Evolutionary conservation across 345 rosid species (phyloP), one percentile per base, ranked within the genome.

Genomic region (Pistacia atlantica): DNA sequence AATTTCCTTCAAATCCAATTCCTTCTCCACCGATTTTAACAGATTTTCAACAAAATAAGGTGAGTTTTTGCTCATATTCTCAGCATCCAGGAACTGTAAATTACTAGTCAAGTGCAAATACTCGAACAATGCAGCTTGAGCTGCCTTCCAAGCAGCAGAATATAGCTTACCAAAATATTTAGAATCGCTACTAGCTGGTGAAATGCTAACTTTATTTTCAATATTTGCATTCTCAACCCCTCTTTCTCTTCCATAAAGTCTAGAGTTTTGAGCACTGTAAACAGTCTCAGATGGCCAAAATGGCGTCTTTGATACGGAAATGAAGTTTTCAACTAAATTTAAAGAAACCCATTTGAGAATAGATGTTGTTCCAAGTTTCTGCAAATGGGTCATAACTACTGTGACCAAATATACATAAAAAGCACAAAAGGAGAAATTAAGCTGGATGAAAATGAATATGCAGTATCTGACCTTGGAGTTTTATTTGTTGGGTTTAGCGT

Each of bases 101-200:
- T 73, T 80, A 75, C 97, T 87, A 73, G 92, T 93, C 54, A 52
- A 51, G 76, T 90, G 88, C 79, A 95, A 78, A 81, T 91, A 95
- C 58, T 95, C 97, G 51, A 85, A 70, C 33, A 95, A 81, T 31
- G 95, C 97, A 65, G 86, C 85, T 79, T 90, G 90, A 51, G 93
- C 95, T 63, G 80, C 81, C 77, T 79, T 82, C 60, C 81, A 80
- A 25, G 73, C 18, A 11, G 86, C 78, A 46, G 65, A 68, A 66
- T 88, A 69, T 60, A 86, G 62, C 74, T 81, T 61, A 42, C 52
- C n/a, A 63, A 28, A 60, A 35, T 75, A 57, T 69, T 69, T 80
- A 57, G 68, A 61, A 71, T 69, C 81, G 52, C 71, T 22, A 52
- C 75, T 60, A 67, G 73, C 35, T 65, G 55, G 1, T 64, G 28